Evolutionary conservation across 2,329 filamentous ascomycete genomes (phyloP).

Genomic region (Paecilomyces fulvus): DNA sequence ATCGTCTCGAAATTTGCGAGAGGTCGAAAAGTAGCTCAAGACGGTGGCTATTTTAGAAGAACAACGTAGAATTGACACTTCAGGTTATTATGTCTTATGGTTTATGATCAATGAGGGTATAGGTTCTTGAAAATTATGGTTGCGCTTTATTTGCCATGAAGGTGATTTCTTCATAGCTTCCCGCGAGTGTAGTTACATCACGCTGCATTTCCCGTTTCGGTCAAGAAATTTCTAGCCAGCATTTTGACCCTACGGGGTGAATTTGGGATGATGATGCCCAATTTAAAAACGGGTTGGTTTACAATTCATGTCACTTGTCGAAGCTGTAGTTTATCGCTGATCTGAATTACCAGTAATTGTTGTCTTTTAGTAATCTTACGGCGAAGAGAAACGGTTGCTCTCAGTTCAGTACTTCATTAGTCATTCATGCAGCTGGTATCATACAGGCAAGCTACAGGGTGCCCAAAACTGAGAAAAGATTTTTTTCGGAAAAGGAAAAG

Average conservation of each 20-base stretch:
- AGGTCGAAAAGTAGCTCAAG: neutral
- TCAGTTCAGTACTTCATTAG: constrained; percentile 3
- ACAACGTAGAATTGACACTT: too few species aligned
- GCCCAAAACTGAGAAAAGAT: constrained; percentile 14
- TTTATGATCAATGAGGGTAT: neutral
- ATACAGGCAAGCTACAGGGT: constrained; percentile 12
- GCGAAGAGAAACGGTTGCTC: neutral
- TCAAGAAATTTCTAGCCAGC: neutral
- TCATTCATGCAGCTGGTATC: constrained; percentile 3
- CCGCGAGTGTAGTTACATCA: neutral
- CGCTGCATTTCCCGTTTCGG: neutral
- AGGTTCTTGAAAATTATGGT: neutral
- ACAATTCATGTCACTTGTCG: neutral
- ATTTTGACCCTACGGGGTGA: neutral
- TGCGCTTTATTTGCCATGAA: neutral
- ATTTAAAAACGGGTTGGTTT: too few species aligned
- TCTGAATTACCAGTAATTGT: neutral
- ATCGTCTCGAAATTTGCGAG: neutral
- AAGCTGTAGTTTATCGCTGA: neutral
- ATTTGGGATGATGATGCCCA: neutral
- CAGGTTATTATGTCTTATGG: too few species aligned
- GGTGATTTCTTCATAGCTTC: neutral
- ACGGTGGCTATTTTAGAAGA: neutral
- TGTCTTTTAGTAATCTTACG: neutral
- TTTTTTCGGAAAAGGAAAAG: constrained; percentile 27